Evolutionary conservation across 352 stramenopile genomes (phyloP), one percentile per base, ranked within the genome.

Genomic region (Lagenidium giganteum): DNA sequence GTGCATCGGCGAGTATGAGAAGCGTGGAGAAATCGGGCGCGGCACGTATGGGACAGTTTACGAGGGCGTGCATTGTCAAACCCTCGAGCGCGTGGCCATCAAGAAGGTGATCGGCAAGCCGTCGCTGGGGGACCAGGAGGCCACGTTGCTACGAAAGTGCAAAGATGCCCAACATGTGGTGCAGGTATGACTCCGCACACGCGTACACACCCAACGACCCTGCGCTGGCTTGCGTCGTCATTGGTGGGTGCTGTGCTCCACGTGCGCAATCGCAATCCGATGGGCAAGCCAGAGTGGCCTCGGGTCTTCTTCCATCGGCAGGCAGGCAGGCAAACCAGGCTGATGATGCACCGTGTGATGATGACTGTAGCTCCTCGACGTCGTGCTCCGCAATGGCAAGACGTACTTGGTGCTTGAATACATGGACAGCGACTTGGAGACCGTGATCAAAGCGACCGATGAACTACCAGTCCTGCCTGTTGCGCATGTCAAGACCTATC

Each of bases 11-110:
- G 57, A 42, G 18, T 87, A 83, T 47, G 73, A 84, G 44, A 58
- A 77, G 41, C 67, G 69, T 36, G 51, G 58, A 42, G 75, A 85
- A 58, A 85, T 87, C 35, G 75, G 75, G 2, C 61, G 70, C 20
- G 75, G 75, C 24, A 85, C 75, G 5, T 87, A 83, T 22, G 75
- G 75, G 8, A 77, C 56, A 7, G 75, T 87, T 27, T 85, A 85
- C 50, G 45, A 64, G 0, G 75, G 72, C 8, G 55, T 58, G 23
- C 71, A 80, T 38, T 32, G 18, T 16, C 42, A 49, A 16, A 64
- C 47, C n/a, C n/a, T n/a, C n/a, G n/a, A n/a, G n/a, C 57, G 54
- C 9, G 69, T 80, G 7, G 75, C 75, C 6, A 67, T 87, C 39
- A 87, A 87, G 54, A 82, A 83, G 34, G 53, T 87, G 28, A 42